Conservation (phyloP, 495 filamentous ascomycete genomes). For the Hyaloscypha finlandica region DNA sequence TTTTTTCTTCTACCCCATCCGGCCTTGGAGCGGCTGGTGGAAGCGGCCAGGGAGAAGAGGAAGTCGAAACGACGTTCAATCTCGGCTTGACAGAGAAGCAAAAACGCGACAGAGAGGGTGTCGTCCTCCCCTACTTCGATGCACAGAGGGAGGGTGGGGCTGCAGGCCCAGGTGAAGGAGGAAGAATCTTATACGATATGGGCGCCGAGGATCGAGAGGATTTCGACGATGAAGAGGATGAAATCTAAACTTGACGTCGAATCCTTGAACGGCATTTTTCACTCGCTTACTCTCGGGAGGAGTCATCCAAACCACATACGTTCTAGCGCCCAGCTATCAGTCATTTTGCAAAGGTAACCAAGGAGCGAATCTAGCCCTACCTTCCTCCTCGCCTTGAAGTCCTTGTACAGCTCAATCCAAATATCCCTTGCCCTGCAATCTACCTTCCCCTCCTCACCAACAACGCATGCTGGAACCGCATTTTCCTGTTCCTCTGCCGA, state of each 20-base stretch:
- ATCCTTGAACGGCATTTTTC: neutral
- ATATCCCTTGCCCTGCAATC: conserved; percentile 65
- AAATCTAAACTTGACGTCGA: conserved; percentile 58
- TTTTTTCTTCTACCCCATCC: conserved; percentile 56
- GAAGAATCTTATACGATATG: conserved; percentile 94
- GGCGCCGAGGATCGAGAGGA: conserved; percentile 81
- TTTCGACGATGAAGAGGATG: conserved; percentile 98
- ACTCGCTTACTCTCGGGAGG: neutral
- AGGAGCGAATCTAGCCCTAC: conserved; percentile 37
- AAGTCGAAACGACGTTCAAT: conserved; percentile 71
- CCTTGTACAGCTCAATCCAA: conserved; percentile 72
- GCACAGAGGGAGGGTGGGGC: conserved; percentile 82
- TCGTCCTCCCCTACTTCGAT: conserved; percentile 94
- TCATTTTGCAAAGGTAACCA: neutral
- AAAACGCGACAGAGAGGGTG: conserved; percentile 76
- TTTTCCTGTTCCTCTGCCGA: conserved; percentile 56
- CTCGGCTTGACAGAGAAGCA: conserved; percentile 90
- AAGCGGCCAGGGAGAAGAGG: conserved; percentile 50
- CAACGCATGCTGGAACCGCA: conserved; percentile 59
- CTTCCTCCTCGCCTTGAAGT: conserved; percentile 63
- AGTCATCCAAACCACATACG: neutral
- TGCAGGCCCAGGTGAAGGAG: conserved; percentile 76
- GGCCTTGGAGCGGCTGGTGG: conserved; percentile 3
- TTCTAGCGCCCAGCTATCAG: neutral
- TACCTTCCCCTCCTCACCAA: conserved; percentile 37